These are phyloP conservation scores for button mushroom (Agaricus bisporus) DNA, from an alignment of 768 basidiomycete genomes.

Conservation along the genomic window DNA sequence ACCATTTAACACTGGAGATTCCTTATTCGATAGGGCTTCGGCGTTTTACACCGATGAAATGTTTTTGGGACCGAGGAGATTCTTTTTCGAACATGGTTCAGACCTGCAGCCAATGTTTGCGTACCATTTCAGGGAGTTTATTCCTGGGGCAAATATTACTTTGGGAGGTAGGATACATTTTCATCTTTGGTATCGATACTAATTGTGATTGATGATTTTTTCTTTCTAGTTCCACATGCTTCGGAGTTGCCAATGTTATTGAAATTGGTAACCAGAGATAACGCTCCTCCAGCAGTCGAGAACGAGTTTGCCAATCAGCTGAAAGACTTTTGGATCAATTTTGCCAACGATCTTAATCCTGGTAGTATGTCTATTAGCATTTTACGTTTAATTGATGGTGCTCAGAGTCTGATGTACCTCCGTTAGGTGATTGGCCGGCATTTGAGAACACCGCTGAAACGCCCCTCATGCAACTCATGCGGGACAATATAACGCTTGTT, in stretches of 20 bases:
- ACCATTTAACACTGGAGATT: constrained; percentile 54
- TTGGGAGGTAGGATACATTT: constrained; percentile 35
- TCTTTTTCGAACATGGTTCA: constrained; percentile 45
- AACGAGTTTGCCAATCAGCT: constrained; percentile 39
- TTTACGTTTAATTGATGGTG: background rate
- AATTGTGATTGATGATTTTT: background rate
- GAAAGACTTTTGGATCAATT: constrained; percentile 50
- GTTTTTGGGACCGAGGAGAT: constrained; percentile 44
- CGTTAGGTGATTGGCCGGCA: constrained; percentile 36
- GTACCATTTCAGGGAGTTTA: constrained; percentile 52
- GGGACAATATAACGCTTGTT: constrained; percentile 48
- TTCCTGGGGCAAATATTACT: constrained; percentile 43
- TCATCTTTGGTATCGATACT: background rate
- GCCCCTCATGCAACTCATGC: constrained; percentile 41
- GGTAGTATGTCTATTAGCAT: constrained; percentile 33
- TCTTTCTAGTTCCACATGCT: constrained; percentile 36
- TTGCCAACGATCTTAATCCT: constrained; percentile 49
- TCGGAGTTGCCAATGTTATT: constrained; percentile 45
- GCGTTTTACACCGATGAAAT: constrained; percentile 57
- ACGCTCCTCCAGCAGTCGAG: constrained; percentile 28
- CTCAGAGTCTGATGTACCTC: background rate
- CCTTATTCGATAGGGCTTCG: constrained; percentile 48
- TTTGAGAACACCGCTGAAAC: constrained; percentile 27
- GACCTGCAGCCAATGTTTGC: constrained; percentile 42
- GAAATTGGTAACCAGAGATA: constrained; percentile 32